These are phyloP conservation scores for Mucor piriformis DNA, from an alignment of 371 early-diverging fungal species.

Conservation along the genomic window DNA sequence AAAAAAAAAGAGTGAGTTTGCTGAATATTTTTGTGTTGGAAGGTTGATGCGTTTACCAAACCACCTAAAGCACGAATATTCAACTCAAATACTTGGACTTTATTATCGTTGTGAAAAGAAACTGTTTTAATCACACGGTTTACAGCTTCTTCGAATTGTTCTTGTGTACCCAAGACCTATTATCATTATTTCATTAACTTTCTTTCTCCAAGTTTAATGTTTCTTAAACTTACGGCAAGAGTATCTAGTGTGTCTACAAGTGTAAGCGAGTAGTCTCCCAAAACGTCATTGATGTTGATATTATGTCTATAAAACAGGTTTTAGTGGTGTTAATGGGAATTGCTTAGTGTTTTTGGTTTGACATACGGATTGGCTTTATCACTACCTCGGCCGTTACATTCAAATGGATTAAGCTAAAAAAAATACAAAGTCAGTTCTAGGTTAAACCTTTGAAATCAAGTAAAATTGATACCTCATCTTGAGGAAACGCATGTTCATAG, in stretches of 20 bases:
- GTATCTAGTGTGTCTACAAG: conserved; percentile 90
- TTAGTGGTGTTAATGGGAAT: neutral
- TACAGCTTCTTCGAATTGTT: conserved; percentile 77
- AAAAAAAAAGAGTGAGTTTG: neutral
- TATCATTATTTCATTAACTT: neutral
- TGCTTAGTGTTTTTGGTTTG: neutral
- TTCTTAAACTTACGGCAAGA: conserved; percentile 75
- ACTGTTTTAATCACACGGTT: conserved; percentile 64
- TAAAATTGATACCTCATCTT: conserved; percentile 72
- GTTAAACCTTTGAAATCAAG: neutral
- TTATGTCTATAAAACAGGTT: conserved; percentile 40
- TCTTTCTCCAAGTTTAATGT: too few species aligned
- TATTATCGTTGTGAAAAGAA: conserved; percentile 79
- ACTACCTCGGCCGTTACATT: conserved; percentile 81
- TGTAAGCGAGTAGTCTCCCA: conserved; percentile 91
- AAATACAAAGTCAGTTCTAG: neutral
- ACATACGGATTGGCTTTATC: conserved; percentile 69
- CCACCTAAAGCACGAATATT: conserved; percentile 93
- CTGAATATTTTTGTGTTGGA: neutral
- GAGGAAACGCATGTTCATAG: conserved; percentile 84
- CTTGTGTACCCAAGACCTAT: conserved; percentile 71
- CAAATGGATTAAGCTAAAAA: conserved; percentile 82
- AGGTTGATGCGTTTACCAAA: conserved; percentile 48
- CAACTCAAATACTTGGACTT: conserved; percentile 94
- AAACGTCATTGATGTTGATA: conserved; percentile 83